These are phyloP conservation scores for Phytophthora rubi DNA, from an alignment of 352 stramenopile genomes.

Conservation along the genomic window DNA sequence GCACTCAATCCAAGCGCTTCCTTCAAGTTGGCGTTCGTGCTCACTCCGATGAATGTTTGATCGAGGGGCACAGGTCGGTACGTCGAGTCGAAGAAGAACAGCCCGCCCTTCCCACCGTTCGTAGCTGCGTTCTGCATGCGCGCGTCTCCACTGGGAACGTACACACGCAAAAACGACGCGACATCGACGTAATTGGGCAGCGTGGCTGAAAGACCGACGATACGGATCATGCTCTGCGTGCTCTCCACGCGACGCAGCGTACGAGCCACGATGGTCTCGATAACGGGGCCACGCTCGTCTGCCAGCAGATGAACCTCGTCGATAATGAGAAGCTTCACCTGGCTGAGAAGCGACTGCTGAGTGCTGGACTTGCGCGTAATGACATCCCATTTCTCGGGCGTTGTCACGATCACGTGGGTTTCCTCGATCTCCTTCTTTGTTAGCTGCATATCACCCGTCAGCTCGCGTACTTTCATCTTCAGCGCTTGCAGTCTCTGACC, in stretches of 20 bases:
- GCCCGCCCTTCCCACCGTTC: slow-evolving; percentile 82
- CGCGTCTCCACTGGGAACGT: slow-evolving; percentile 60
- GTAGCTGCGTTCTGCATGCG: slow-evolving; percentile 71
- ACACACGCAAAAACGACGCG: slow-evolving; percentile 97
- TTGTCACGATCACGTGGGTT: slow-evolving; percentile 98
- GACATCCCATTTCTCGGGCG: slow-evolving; percentile 99
- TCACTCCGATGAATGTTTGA: slow-evolving; percentile 98
- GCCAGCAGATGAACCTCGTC: slow-evolving; percentile 99
- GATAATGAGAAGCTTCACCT: slow-evolving; percentile 98
- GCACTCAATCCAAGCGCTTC: slow-evolving; percentile 66
- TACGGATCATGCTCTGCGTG: slow-evolving; percentile 96
- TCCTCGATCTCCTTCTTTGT: slow-evolving; percentile 96
- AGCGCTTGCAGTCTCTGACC: slow-evolving; percentile 77
- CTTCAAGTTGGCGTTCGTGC: slow-evolving; percentile 67
- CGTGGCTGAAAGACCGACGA: slow-evolving; percentile 98
- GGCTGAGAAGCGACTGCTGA: slow-evolving; percentile 90
- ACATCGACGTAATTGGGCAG: slow-evolving; percentile 99
- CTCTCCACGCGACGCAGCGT: slow-evolving; percentile 98
- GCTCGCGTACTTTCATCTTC: slow-evolving; percentile 88
- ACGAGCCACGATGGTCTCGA: slow-evolving; percentile 99
- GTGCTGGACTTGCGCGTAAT: slow-evolving; percentile 97
- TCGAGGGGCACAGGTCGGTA: slow-evolving; percentile 98
- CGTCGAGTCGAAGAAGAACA: slow-evolving; percentile 99
- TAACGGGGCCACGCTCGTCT: slow-evolving; percentile 98
- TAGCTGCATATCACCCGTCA: slow-evolving; percentile 99